phyloP scores from a whole-genome alignment of 805 yeast genomes.

The Ogataea kodamae region DNA sequence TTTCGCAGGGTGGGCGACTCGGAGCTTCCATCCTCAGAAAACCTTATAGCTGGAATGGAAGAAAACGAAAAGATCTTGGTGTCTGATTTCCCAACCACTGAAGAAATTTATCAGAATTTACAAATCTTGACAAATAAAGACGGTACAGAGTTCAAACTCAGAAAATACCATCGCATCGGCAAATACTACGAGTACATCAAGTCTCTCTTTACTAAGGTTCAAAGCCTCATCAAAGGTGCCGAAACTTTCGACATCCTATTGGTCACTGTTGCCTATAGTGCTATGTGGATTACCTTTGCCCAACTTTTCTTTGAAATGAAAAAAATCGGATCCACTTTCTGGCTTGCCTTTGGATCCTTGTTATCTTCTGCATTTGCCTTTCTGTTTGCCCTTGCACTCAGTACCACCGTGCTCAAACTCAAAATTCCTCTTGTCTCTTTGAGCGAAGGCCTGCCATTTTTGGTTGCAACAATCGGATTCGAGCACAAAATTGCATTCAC shows the following conservation, averaged over 20 bases:
- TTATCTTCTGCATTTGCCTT: slow-evolving; percentile 81
- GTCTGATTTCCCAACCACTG: slow-evolving; percentile 26
- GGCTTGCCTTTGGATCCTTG: slow-evolving; percentile 80
- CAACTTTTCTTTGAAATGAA: slow-evolving; percentile 74
- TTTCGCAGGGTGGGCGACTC: slow-evolving; percentile 46
- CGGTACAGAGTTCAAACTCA: slow-evolving; percentile 58
- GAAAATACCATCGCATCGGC: slow-evolving; percentile 53
- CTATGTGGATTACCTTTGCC: slow-evolving; percentile 81
- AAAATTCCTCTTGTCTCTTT: slow-evolving; percentile 69
- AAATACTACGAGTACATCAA: slow-evolving; percentile 53
- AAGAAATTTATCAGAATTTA: slow-evolving; percentile 23
- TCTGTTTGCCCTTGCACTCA: slow-evolving; percentile 66
- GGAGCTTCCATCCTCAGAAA: slow-evolving; percentile 40
- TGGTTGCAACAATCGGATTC: slow-evolving; percentile 89
- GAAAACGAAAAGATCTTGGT: slow-evolving; percentile 41
- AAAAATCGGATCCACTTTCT: slow-evolving; percentile 75
- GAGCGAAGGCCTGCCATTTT: slow-evolving; percentile 89
- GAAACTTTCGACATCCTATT: slow-evolving; percentile 82
- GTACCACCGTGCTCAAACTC: slow-evolving; percentile 52
- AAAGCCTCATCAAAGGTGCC: slow-evolving; percentile 58
- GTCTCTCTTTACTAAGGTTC: slow-evolving; percentile 38
- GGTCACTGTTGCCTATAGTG: slow-evolving; percentile 75
- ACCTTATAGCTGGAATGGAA: slow-evolving; percentile 38
- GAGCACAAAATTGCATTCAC: slow-evolving; percentile 79
- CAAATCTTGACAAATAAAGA: slow-evolving; percentile 28